Base-by-base conservation (phyloP, 2,329 filamentous ascomycete species). In the Orbilia blumenaviensis region DNA sequence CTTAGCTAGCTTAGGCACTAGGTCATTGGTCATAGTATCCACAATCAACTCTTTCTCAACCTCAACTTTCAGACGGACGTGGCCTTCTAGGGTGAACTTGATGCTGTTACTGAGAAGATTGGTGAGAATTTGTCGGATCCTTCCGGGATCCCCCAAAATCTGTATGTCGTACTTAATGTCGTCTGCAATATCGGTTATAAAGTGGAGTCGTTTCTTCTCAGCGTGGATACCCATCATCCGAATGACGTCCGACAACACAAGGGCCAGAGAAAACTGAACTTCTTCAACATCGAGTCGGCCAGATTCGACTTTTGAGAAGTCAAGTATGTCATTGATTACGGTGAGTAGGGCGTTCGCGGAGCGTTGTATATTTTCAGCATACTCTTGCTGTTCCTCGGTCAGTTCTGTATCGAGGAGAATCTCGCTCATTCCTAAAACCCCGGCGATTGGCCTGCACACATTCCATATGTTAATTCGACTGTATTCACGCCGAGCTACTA, bases 141-240 rank as follows among this genome's bases (percentile, higher is more conserved):
- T 88, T 9, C 93, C 92, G 7, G 93, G 92, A 80, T 97, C 93
- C 12, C 94, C 93, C 80, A 96, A 89, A 2, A 97, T 92, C 52
- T 93, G 66, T 48, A 71, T 68, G 44, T 77, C 60, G 32, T 86
- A 86, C 58, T 88, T 87, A 6, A 91, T 87, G 46, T 89, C 87
- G 0, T 86, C 84, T 5, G 88, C 86, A 62, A 92, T 88, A 50
- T 90, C 87, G 27, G 87, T 88, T 41, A 87, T 85, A 80, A 93
- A 94, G 7, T 88, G 88, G 2, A 97, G 85, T 44, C 91, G 91
- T 81, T 96, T 92, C 32, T 92, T 88, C 79, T 91, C 88, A 0
- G 94, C 93, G 0, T 92, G 92, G 79, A 96, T 96, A 44, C 91
- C 89, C 79, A 96, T 88, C 92, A 96, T 95, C 81, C 93, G 93